phyloP scores from a whole-genome alignment of 164 flowering plant genomes.

The Santalum album region DNA sequence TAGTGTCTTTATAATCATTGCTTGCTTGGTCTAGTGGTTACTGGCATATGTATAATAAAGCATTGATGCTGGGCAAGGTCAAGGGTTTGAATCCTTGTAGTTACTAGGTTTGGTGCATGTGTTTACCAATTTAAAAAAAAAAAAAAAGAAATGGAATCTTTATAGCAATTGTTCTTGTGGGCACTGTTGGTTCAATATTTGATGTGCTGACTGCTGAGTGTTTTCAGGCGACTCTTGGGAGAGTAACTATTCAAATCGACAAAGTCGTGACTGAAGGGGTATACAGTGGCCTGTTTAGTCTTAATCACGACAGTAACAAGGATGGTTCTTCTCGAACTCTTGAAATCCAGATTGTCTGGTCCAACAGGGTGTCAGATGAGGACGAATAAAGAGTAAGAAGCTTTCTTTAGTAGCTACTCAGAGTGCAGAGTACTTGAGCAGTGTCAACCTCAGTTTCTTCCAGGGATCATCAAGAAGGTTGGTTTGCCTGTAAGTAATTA shows the following conservation, averaged over 20 bases:
- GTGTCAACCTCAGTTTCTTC: neutral
- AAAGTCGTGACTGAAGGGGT: conserved; percentile 77
- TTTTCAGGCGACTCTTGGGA: conserved; percentile 74
- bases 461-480: neutral
- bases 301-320: conserved; percentile 61
- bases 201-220: conserved; percentile 3
- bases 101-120: too few relatives aligned
- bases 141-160: too few relatives aligned
- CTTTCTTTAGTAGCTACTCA: neutral
- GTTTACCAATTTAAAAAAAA: too few relatives aligned
- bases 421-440: neutral
- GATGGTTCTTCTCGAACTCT: conserved; percentile 73
- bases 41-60: too few relatives aligned
- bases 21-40: too few relatives aligned
- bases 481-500: conserved; percentile 25
- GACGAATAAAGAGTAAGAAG: conserved; percentile 13
- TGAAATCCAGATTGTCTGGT: conserved; percentile 84
- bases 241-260: conserved; percentile 85
- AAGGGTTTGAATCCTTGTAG: too few relatives aligned
- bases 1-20: too few relatives aligned
- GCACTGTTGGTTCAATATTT: neutral
- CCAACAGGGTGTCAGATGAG: conserved; percentile 48
- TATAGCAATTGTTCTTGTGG: too few relatives aligned
- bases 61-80: too few relatives aligned
- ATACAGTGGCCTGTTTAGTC: conserved; percentile 72